phyloP scores from a whole-genome alignment of 2,329 filamentous ascomycete genomes.

The Fusarium papillatum region DNA sequence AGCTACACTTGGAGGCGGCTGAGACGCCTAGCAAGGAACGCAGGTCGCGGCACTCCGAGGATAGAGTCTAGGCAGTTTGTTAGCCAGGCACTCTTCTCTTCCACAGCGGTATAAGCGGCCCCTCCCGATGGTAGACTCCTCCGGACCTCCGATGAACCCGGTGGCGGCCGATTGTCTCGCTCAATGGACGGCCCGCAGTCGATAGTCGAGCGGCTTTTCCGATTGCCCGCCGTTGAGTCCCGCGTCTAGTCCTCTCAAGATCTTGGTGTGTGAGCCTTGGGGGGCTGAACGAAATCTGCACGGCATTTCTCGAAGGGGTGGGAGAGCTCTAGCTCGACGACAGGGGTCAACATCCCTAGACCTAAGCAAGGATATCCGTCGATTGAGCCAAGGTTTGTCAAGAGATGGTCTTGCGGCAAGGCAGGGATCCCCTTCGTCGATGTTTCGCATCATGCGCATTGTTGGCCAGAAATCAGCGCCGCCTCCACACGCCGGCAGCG shows the following conservation, averaged over 20 bases:
- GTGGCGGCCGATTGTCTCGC: conserved; percentile 16
- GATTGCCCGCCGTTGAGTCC: conserved; percentile 23
- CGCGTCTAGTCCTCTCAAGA: conserved; percentile 7
- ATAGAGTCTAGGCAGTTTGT: not conserved
- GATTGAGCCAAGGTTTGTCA: conserved; percentile 16
- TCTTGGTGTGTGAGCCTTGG: not conserved
- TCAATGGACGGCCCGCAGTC: not conserved
- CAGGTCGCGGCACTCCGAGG: not conserved
- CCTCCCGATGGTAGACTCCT: conserved; percentile 13
- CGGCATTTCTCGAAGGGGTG: conserved; percentile 30
- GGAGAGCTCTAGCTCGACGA: conserved; percentile 23
- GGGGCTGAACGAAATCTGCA: conserved; percentile 10
- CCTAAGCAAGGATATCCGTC: not conserved
- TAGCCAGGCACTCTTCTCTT: not conserved
- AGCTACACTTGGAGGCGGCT: not conserved
- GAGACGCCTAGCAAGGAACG: not conserved
- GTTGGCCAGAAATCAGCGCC: conserved; percentile 14
- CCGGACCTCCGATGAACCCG: conserved; percentile 11
- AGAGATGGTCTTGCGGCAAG: conserved; percentile 17
- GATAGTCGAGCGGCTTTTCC: conserved; percentile 19
- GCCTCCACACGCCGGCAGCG: conserved; percentile 1
- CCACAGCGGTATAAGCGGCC: conserved; percentile 11
- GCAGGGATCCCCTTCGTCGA: conserved; percentile 31
- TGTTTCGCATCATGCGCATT: conserved; percentile 34
- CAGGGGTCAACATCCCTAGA: conserved; percentile 13